phyloP scores from a whole-genome alignment of 164 flowering plant species.

The Platanus orientalis region DNA sequence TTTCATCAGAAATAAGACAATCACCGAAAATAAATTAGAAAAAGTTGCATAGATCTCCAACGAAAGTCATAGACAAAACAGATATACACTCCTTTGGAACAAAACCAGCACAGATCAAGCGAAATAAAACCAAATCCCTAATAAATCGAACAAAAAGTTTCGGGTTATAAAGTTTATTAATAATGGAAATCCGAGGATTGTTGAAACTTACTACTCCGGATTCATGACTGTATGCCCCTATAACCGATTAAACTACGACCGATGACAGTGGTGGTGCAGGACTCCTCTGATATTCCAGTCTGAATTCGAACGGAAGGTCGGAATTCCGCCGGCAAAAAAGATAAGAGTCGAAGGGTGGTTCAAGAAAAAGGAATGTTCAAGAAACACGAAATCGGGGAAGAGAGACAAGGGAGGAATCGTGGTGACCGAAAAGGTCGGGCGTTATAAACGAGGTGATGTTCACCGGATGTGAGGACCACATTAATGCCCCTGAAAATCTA shows the following conservation, averaged over 20 bases:
- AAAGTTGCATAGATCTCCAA: not conserved
- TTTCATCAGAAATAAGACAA: not conserved
- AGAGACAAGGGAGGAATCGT: not conserved
- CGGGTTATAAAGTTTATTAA: not conserved
- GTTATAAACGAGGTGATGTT: not conserved
- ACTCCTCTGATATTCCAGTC: not conserved
- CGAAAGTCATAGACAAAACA: not conserved
- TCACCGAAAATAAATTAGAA: not conserved
- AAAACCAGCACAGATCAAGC: not conserved
- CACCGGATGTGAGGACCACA: not conserved
- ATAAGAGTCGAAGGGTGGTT: not conserved
- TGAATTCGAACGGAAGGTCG: not conserved
- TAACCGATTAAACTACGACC: not conserved
- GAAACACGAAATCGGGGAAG: not conserved
- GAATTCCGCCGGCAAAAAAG: conserved; percentile 6
- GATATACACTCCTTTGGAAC: not conserved
- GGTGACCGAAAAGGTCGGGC: not conserved
- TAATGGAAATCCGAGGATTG: not conserved
- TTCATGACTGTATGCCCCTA: conserved; percentile 15
- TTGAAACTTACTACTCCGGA: conserved; percentile 25
- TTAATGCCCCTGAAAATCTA: too few relatives aligned
- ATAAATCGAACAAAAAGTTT: not conserved
- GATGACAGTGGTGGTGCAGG: not conserved
- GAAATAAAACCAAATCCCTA: not conserved
- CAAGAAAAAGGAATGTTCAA: not conserved